Base-by-base conservation (phyloP, 139 green algal species). In the Chlorella ohadii region DNA sequence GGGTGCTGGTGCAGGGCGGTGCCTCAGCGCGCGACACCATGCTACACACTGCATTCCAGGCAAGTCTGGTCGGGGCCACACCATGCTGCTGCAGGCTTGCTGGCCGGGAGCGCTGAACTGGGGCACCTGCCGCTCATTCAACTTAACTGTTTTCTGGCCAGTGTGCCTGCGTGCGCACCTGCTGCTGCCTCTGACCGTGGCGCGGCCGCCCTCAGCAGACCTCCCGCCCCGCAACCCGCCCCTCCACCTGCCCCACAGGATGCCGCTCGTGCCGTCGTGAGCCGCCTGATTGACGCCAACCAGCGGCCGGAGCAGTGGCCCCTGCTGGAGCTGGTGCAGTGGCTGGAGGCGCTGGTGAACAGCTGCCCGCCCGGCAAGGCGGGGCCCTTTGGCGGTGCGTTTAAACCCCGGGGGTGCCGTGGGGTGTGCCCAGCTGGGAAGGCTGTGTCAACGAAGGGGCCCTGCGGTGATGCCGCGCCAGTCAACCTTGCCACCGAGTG, bases 1-100 rank as follows among this genome's bases (percentile, higher is more conserved):
- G 78, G 1, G 25, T 63, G 27, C 67, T 87, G 15, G 31, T 89
- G 33, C 15, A 33, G 27, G 87, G 89, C 36, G 82, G 36, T 15
- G 47, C 65, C 0, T 44, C 44, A 0, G 36, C 74, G 17, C 79
- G 75, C 22, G 7, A 39, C 3, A n/a, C 22, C 36, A 61, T 92
- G 25, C 31, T 89, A 25, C 73, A 78, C 7, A 2, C 5, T 12
- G 81, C 82, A 57, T 64, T 92, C 19, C 63, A 83, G 86, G 87
- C 86, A 16, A 16, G 51, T 68, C 23, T 36, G 61, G 11, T 86
- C n/a, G n/a, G n/a, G n/a, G n/a, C n/a, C n/a, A n/a, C n/a, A n/a
- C n/a, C n/a, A n/a, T n/a, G n/a, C n/a, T n/a, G n/a, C n/a, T n/a
- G n/a, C n/a, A n/a, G n/a, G n/a, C n/a, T n/a, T n/a, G n/a, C n/a